phyloP scores from a whole-genome alignment of 345 rosid genomes.

The Ailanthus altissimus region DNA sequence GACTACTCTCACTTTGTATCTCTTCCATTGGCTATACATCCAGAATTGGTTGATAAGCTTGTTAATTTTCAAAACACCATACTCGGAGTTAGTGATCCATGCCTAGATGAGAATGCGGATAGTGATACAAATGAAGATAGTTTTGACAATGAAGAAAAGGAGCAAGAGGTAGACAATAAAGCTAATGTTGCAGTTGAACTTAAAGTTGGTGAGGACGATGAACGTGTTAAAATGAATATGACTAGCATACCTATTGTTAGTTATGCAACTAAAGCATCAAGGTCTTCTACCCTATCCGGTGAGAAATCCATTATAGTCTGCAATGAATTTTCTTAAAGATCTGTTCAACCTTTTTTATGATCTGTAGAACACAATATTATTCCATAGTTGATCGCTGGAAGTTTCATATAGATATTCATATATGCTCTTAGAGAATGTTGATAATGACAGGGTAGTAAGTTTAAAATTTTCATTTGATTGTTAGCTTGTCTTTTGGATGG shows the following conservation, averaged over 20 bases:
- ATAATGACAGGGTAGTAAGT: neutral
- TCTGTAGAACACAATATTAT: neutral
- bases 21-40: slow-evolving; percentile 85
- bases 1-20: slow-evolving; percentile 89
- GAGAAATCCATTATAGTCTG: slow-evolving; percentile 19
- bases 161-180: slow-evolving; percentile 26
- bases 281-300: slow-evolving; percentile 55
- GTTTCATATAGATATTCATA: neutral
- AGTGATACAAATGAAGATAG: slow-evolving; percentile 42
- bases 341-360: neutral
- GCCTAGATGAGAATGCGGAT: slow-evolving; percentile 29
- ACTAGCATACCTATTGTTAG: slow-evolving; percentile 61
- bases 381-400: neutral
- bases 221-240: slow-evolving; percentile 48
- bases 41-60: slow-evolving; percentile 75
- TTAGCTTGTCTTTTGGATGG: neutral
- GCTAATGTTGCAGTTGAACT: slow-evolving; percentile 41
- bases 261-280: slow-evolving; percentile 60
- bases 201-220: slow-evolving; percentile 48
- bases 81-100: slow-evolving; percentile 39
- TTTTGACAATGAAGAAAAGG: slow-evolving; percentile 31
- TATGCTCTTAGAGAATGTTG: neutral
- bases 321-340: neutral
- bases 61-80: slow-evolving; percentile 66
- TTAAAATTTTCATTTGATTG: neutral